Conservation (phyloP, 805 yeast genomes). For the Clavispora fructus region DNA sequence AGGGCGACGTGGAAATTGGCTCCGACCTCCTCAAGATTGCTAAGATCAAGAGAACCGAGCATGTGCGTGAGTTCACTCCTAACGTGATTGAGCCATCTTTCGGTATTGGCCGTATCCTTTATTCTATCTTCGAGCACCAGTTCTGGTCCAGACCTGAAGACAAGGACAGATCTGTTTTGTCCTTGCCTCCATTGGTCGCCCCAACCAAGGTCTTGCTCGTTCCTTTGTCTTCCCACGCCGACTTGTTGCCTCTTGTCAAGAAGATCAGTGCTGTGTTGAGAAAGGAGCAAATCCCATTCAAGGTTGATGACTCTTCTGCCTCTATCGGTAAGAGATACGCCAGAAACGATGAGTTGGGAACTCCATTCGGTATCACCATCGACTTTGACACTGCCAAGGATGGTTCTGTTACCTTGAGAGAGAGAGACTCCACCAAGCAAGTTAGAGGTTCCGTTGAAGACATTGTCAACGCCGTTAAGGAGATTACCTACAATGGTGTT, state of each 20-base stretch:
- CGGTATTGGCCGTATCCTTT: conserved; percentile 96
- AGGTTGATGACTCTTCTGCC: conserved; percentile 94
- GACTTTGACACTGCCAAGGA: conserved; percentile 92
- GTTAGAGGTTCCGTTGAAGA: conserved; percentile 85
- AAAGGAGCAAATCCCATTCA: conserved; percentile 81
- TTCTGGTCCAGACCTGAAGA: conserved; percentile 94
- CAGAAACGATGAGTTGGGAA: conserved; percentile 97
- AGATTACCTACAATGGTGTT: conserved; percentile 66
- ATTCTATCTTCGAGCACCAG: conserved; percentile 87
- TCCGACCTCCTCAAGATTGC: conserved; percentile 66
- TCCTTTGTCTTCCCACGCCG: conserved; percentile 83
- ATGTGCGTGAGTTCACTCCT: conserved; percentile 92
- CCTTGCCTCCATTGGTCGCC: conserved; percentile 92
- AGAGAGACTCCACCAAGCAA: conserved; percentile 94
- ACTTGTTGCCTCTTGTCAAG: conserved; percentile 69
- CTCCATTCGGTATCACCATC: conserved; percentile 96
- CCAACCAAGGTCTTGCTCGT: conserved; percentile 96
- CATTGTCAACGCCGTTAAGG: conserved; percentile 64
- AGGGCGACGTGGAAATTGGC: conserved; percentile 58
- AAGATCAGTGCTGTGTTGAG: conserved; percentile 69
- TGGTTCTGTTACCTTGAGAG: conserved; percentile 87
- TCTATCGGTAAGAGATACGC: conserved; percentile 98
- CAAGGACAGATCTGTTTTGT: conserved; percentile 77
- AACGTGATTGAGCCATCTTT: conserved; percentile 98
- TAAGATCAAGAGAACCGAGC: conserved; percentile 76